phyloP scores from a whole-genome alignment of 129 eudicot species.

The Artemisia tridentata region DNA sequence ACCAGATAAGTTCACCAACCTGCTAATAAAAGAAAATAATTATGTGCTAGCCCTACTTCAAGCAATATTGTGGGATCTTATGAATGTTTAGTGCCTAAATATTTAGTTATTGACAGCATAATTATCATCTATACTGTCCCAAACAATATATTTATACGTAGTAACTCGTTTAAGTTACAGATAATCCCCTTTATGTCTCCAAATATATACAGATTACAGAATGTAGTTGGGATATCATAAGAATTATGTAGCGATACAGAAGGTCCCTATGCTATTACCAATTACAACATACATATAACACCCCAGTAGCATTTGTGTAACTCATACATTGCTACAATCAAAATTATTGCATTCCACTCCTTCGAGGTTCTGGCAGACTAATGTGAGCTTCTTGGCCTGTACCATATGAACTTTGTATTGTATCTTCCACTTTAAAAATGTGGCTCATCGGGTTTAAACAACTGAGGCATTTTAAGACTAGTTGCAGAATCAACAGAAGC shows the following conservation, averaged over 20 bases:
- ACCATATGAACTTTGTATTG: slow-evolving; percentile 10
- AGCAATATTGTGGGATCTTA: no score
- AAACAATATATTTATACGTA: no score
- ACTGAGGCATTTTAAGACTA: slow-evolving; percentile 69
- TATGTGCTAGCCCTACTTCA: no score
- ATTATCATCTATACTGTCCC: no score
- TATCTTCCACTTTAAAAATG: slow-evolving; percentile 44
- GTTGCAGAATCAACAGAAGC: slow-evolving; percentile 42
- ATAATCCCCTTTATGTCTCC: not conserved
- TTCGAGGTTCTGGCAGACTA: slow-evolving; percentile 11
- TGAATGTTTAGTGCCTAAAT: no score
- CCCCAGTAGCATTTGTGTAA: slow-evolving; percentile 13
- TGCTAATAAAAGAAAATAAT: no score
- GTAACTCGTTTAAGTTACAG: not conserved
- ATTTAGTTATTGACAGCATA: no score
- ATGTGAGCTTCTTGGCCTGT: slow-evolving; percentile 30
- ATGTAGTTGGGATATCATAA: no score
- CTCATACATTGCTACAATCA: slow-evolving; percentile 14
- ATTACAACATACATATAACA: slow-evolving; percentile 19
- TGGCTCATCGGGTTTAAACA: slow-evolving; percentile 86
- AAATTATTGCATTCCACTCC: not conserved
- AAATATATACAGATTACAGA: slow-evolving; percentile 15
- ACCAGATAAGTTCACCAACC: no score
- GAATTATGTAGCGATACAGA: slow-evolving; percentile 14
- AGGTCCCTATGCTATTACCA: slow-evolving; percentile 20